Evolutionary conservation across 352 stramenopile genomes (phyloP).

Genomic region (Aphanomyces astaci): DNA sequence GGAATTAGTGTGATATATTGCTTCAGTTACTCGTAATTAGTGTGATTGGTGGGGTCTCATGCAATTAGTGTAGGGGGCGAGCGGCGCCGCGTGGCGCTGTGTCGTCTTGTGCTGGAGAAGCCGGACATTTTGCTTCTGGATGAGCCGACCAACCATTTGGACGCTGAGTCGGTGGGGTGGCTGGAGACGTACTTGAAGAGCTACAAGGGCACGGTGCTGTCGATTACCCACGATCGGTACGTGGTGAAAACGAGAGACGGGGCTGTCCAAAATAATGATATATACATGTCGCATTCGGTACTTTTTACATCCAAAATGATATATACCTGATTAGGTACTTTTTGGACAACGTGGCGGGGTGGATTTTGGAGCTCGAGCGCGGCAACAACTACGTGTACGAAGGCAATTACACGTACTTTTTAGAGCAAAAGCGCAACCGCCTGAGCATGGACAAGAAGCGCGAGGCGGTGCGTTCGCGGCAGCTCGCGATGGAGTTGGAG

Average conservation of each 20-base stretch:
- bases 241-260: no score
- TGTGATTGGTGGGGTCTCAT: no score
- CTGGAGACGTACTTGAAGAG: constrained; percentile 95
- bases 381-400: constrained; percentile 96
- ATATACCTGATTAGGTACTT: constrained; percentile 77
- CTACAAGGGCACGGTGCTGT: constrained; percentile 95
- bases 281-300: no score
- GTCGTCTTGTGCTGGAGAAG: constrained; percentile 91
- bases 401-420: constrained; percentile 97
- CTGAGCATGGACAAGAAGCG: constrained; percentile 92
- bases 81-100: constrained; percentile 93
- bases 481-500: constrained; percentile 89
- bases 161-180: constrained; percentile 95
- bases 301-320: not conserved
- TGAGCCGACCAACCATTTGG: constrained; percentile 98
- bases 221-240: constrained; percentile 94
- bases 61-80: constrained; percentile 84
- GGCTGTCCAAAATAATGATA: no score
- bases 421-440: constrained; percentile 91
- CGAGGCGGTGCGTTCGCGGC: constrained; percentile 85
- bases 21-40: no score
- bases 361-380: constrained; percentile 97
- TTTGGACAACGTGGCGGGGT: constrained; percentile 95
- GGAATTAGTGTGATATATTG: no score
- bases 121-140: constrained; percentile 96